Evolutionary conservation across 2,329 filamentous ascomycete genomes (phyloP).

Genomic region (Sporothrix variecibatus): DNA sequence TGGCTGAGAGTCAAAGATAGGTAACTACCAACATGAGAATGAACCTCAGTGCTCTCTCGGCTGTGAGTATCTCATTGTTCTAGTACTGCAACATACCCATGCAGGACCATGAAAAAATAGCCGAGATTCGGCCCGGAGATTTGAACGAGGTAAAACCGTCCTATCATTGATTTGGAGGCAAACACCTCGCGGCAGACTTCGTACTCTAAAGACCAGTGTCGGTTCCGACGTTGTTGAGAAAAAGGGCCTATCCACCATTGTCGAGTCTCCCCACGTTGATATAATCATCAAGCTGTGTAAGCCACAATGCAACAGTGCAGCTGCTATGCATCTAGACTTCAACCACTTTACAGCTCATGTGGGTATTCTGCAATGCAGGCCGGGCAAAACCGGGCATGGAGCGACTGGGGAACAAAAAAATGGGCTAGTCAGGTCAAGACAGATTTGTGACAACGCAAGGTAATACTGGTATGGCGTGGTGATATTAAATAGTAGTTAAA

Average conservation of each 20-base stretch:
- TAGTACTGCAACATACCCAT: not conserved
- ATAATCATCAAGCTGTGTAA: not conserved
- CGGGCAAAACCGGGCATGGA: not conserved
- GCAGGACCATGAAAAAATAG: not conserved
- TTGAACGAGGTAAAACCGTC: not conserved
- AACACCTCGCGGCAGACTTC: too few relatives aligned
- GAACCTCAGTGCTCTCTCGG: not conserved
- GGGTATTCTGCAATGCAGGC: not conserved
- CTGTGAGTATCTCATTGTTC: not conserved
- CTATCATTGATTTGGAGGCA: not conserved
- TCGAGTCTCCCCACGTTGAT: not conserved
- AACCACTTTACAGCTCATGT: not conserved
- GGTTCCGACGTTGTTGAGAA: not conserved
- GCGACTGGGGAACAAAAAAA: not conserved
- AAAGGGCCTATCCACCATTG: not conserved
- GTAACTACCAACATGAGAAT: too few relatives aligned
- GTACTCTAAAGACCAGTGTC: not conserved
- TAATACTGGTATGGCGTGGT: not conserved
- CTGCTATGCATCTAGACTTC: not conserved
- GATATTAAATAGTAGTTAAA: not conserved
- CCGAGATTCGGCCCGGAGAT: slow-evolving; percentile 18
- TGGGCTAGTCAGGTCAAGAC: not conserved
- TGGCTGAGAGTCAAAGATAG: too few relatives aligned
- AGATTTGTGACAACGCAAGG: not conserved
- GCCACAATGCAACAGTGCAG: not conserved